These are phyloP conservation scores for Goffeauzyma gilvescens DNA, from an alignment of 768 basidiomycete genomes.

Conservation along the genomic window DNA sequence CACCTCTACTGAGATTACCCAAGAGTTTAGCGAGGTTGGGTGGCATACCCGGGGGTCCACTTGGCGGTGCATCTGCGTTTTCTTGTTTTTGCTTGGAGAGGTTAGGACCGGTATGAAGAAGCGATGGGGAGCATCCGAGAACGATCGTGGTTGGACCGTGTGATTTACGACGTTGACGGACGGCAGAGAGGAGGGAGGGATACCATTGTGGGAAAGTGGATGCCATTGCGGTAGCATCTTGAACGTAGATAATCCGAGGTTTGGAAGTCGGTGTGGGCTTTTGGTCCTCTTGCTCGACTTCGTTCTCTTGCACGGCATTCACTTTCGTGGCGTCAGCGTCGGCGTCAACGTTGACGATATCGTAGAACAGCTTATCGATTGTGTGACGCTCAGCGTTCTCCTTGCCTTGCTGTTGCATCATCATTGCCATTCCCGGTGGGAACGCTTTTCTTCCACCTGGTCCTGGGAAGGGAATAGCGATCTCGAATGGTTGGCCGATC, in stretches of 20 bases:
- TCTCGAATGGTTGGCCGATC: conserved; percentile 4
- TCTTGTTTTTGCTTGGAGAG: too few species aligned
- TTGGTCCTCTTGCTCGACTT: neutral
- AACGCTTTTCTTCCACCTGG: conserved; percentile 29
- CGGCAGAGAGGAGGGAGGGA: conserved; percentile 54
- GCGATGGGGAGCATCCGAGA: conserved; percentile 65
- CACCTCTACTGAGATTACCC: too few species aligned
- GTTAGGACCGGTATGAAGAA: conserved; percentile 39
- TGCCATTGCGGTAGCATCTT: conserved; percentile 60
- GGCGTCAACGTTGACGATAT: conserved; percentile 44
- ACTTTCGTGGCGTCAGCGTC: too few species aligned
- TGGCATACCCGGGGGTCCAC: too few species aligned
- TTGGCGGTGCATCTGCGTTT: too few species aligned
- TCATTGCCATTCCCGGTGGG: neutral
- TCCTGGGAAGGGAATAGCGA: conserved; percentile 2
- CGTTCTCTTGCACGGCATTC: neutral
- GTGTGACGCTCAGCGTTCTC: neutral
- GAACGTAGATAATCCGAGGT: conserved; percentile 64
- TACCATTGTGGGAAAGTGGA: conserved; percentile 60
- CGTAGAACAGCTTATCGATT: conserved; percentile 44
- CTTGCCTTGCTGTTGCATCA: conserved; percentile 7
- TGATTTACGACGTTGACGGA: conserved; percentile 55
- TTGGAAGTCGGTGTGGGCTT: conserved; percentile 16
- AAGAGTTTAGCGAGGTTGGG: too few species aligned
- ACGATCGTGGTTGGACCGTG: conserved; percentile 57